Conservation (phyloP, 495 filamentous ascomycete genomes). For the Letharia columbiana region DNA sequence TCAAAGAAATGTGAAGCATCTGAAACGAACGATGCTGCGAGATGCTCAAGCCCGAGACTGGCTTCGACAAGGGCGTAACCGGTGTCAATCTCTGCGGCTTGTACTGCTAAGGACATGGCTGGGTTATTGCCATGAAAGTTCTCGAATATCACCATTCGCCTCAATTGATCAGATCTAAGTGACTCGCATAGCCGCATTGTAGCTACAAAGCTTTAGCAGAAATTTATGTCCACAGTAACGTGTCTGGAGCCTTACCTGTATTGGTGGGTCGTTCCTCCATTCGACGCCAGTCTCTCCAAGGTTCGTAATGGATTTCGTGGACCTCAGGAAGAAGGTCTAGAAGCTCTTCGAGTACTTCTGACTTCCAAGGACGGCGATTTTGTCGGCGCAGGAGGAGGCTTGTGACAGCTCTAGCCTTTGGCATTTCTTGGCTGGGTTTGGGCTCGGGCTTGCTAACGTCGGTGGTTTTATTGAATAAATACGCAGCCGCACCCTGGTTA, state of each 20-base stretch:
- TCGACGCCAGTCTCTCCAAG: conserved; percentile 22
- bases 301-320: conserved; percentile 23
- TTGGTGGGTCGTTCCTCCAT: conserved; percentile 19
- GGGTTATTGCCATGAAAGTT: conserved; percentile 17
- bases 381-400: conserved; percentile 26
- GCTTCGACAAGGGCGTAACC: conserved; percentile 17
- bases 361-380: conserved; percentile 19
- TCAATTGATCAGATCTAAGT: conserved; percentile 22
- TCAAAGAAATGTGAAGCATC: conserved; percentile 22
- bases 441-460: conserved; percentile 10
- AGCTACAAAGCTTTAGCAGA: conserved; percentile 19
- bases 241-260: conserved; percentile 20
- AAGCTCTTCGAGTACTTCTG: conserved; percentile 20
- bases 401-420: conserved; percentile 24
- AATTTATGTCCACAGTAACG: conserved; percentile 16
- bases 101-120: conserved; percentile 21
- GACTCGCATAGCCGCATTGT: conserved; percentile 24
- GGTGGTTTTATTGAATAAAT: conserved; percentile 16
- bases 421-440: conserved; percentile 19
- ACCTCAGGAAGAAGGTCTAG: conserved; percentile 24
- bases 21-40: conserved; percentile 21
- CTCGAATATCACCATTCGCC: conserved; percentile 21
- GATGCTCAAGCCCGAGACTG: conserved; percentile 20
- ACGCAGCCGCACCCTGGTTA: conserved; percentile 15
- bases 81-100: conserved; percentile 21